Conservation (phyloP, 768 basidiomycete genomes). For the Russula virescens region DNA sequence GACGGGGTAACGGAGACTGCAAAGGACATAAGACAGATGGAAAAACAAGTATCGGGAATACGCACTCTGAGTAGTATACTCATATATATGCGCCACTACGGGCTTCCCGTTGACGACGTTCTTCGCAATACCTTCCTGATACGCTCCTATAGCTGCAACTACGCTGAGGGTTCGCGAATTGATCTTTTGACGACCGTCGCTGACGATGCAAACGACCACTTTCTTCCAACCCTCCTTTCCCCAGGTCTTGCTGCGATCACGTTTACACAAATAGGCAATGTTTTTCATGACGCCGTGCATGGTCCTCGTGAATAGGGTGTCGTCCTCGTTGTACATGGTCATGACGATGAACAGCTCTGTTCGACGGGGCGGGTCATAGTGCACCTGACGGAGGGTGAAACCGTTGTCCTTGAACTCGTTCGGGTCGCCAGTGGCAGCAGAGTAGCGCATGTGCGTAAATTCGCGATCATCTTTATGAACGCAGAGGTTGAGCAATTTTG, state of each 20-base stretch:
- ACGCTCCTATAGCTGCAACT: constrained; percentile 88
- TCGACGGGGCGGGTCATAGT: constrained; percentile 83
- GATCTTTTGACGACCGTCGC: constrained; percentile 81
- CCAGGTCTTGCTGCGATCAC: constrained; percentile 90
- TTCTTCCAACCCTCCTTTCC: constrained; percentile 98
- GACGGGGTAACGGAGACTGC: constrained; percentile 76
- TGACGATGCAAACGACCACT: constrained; percentile 90
- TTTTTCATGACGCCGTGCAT: constrained; percentile 98
- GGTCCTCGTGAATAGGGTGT: constrained; percentile 83
- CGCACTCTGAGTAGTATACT: constrained; percentile 88
- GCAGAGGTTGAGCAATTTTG: constrained; percentile 86
- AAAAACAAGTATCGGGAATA: constrained; percentile 9
- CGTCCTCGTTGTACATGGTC: constrained; percentile 97
- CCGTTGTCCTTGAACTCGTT: constrained; percentile 79
- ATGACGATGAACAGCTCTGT: constrained; percentile 97
- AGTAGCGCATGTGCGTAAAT: constrained; percentile 95
- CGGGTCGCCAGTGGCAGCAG: constrained; percentile 93
- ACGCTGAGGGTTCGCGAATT: constrained; percentile 79
- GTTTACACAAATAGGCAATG: constrained; percentile 78
- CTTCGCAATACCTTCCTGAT: constrained; percentile 92
- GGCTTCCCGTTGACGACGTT: constrained; percentile 75
- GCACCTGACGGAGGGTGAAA: constrained; percentile 85
- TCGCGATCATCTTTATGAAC: constrained; percentile 73
- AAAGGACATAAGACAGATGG: constrained; percentile 4
- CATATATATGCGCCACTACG: constrained; percentile 87